Evolutionary conservation across 768 basidiomycete species (phyloP).

Genomic region (Peribolospora baueri): DNA sequence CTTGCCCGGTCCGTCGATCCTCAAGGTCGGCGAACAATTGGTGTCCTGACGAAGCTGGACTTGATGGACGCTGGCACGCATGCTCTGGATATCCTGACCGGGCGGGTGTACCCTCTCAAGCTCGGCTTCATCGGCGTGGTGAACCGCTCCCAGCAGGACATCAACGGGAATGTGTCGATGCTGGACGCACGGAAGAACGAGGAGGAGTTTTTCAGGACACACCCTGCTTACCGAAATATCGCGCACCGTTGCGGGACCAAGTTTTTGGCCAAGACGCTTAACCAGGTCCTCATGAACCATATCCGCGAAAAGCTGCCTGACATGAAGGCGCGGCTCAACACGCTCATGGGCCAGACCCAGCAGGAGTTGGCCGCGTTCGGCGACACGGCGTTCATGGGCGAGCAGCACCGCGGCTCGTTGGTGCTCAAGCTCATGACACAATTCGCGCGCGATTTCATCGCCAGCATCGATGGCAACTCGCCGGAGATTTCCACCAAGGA

Average conservation of each 20-base stretch:
- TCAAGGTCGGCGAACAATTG: conserved; percentile 85
- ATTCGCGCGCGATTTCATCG: conserved; percentile 87
- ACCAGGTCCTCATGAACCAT: conserved; percentile 91
- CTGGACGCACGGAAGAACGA: conserved; percentile 59
- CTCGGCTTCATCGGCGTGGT: conserved; percentile 96
- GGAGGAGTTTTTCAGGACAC: conserved; percentile 68
- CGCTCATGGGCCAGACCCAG: conserved; percentile 94
- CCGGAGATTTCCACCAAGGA: conserved; percentile 94
- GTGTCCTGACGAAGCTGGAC: conserved; percentile 88
- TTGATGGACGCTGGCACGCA: conserved; percentile 99
- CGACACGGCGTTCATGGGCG: conserved; percentile 71
- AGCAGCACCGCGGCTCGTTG: conserved; percentile 62
- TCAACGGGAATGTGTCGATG: conserved; percentile 68
- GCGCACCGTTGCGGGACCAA: conserved; percentile 95
- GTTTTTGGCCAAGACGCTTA: conserved; percentile 74
- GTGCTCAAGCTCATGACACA: conserved; percentile 94
- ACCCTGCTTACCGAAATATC: conserved; percentile 80
- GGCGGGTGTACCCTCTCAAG: conserved; percentile 90
- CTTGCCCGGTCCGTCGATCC: conserved; percentile 87
- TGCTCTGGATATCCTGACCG: conserved; percentile 82
- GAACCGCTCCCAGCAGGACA: conserved; percentile 92
- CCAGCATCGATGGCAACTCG: conserved; percentile 90
- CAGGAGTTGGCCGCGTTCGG: conserved; percentile 95
- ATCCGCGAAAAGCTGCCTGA: conserved; percentile 96
- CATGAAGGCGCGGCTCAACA: conserved; percentile 96